Evolutionary conservation across 2,329 filamentous ascomycete species (phyloP).

Genomic region (Phaeosphaeria sp.): DNA sequence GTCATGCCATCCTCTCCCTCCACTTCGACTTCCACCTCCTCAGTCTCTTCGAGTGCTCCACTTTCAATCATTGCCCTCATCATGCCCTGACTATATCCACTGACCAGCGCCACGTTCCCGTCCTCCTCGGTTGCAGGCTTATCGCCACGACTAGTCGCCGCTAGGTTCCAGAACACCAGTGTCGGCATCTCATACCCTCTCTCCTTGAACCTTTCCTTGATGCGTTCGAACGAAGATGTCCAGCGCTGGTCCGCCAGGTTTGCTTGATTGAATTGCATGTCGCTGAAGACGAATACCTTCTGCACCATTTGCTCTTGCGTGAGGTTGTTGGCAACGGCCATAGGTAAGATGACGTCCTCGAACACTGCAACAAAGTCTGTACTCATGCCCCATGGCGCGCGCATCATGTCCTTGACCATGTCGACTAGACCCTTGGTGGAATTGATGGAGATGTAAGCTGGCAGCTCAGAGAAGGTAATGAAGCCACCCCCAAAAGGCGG

Average conservation of each 20-base stretch:
- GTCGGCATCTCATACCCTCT: slow-evolving; percentile 48
- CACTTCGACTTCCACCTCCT: slow-evolving; percentile 43
- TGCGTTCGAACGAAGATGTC: slow-evolving; percentile 58
- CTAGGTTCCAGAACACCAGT: slow-evolving; percentile 68
- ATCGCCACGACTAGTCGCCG: slow-evolving; percentile 49
- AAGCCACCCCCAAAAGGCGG: slow-evolving; percentile 62
- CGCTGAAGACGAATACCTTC: slow-evolving; percentile 65
- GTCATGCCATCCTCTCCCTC: slow-evolving; percentile 39
- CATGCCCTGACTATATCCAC: slow-evolving; percentile 64
- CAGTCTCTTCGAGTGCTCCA: slow-evolving; percentile 54
- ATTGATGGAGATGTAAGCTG: slow-evolving; percentile 53
- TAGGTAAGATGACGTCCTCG: slow-evolving; percentile 59
- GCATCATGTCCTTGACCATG: slow-evolving; percentile 48
- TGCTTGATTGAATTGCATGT: slow-evolving; percentile 65
- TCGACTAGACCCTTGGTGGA: slow-evolving; percentile 48
- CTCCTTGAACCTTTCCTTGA: slow-evolving; percentile 45
- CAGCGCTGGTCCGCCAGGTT: slow-evolving; percentile 34
- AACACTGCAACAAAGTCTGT: slow-evolving; percentile 65
- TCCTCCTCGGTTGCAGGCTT: slow-evolving; percentile 59
- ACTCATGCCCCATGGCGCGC: slow-evolving; percentile 49
- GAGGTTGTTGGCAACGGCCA: slow-evolving; percentile 59
- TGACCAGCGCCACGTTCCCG: slow-evolving; percentile 58
- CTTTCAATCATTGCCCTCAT: slow-evolving; percentile 64
- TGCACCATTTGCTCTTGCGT: slow-evolving; percentile 66
- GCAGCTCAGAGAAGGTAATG: slow-evolving; percentile 60